Percentiles rank a stretch among this genome's conserved stretches.
Evolutionary conservation across 176 grass and related monocot genomes (phyloP).

Genomic region (Oryza glaberrima): DNA sequence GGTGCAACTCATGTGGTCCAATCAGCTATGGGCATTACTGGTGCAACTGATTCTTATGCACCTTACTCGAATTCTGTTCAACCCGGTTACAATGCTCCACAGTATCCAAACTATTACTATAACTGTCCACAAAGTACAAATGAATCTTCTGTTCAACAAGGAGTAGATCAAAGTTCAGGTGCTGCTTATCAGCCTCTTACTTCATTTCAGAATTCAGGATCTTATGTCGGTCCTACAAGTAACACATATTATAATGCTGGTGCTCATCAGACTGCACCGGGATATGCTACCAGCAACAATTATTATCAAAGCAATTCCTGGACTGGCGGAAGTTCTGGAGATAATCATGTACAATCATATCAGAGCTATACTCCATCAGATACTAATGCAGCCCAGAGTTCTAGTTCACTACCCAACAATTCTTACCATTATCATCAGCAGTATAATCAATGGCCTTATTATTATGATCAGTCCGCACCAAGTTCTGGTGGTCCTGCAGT

Average conservation of each 20-base stretch:
- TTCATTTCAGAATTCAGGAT: conserved; percentile 91
- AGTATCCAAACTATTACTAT: conserved; percentile 65
- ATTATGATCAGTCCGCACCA: conserved; percentile 61
- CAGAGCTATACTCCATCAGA: conserved; percentile 56
- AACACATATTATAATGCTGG: conserved; percentile 94
- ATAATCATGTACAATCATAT: conserved; percentile 47
- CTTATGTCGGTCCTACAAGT: conserved; percentile 74
- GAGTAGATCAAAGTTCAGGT: conserved; percentile 91
- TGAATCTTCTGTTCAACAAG: conserved; percentile 74
- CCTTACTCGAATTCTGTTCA: conserved; percentile 56
- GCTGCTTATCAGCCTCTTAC: conserved; percentile 82
- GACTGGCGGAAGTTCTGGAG: conserved; percentile 54
- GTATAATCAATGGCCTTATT: conserved; percentile 70
- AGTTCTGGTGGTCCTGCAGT: conserved; percentile 41
- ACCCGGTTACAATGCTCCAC: conserved; percentile 49
- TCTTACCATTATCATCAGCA: conserved; percentile 67
- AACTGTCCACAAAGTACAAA: conserved; percentile 50
- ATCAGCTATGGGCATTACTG: conserved; percentile 22
- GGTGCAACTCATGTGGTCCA: conserved; percentile 38
- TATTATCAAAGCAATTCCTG: conserved; percentile 72
- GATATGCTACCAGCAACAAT: conserved; percentile 61
- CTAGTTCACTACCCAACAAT: conserved; percentile 56
- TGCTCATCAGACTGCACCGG: conserved; percentile 71
- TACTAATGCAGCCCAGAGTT: conserved; percentile 49
- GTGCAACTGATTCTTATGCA: conserved; percentile 47